Conservation (phyloP, 148 eudicot species). For the Rhododendron molle region DNA sequence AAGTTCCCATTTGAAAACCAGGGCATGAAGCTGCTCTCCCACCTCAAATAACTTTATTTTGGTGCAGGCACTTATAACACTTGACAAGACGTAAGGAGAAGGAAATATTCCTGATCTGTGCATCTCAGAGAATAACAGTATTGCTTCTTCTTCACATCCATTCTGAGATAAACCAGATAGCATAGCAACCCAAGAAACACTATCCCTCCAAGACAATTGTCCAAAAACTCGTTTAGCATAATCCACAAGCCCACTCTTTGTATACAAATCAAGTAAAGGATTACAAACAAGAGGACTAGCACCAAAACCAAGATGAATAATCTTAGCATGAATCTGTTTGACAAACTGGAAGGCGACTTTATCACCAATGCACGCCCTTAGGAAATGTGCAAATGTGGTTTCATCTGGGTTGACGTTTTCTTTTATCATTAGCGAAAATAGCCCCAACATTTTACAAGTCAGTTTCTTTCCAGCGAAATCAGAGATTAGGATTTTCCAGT, state of each 20-base stretch:
- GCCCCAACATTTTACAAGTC: conserved; percentile 24
- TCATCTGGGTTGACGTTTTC: conserved; percentile 51
- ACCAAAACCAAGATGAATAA: conserved; percentile 49
- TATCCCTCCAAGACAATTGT: conserved; percentile 44
- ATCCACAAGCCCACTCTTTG: conserved; percentile 52
- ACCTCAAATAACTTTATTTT: conserved; percentile 46
- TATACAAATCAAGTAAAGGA: conserved; percentile 74
- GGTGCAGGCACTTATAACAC: conserved; percentile 79
- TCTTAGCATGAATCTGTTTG: conserved; percentile 58
- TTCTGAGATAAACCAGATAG: conserved; percentile 81
- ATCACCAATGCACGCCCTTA: conserved; percentile 47
- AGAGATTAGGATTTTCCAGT: conserved; percentile 31
- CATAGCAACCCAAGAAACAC: conserved; percentile 92
- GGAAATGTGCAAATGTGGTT: conserved; percentile 42
- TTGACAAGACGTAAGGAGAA: conserved; percentile 81
- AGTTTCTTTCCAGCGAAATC: conserved; percentile 9
- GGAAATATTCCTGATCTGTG: conserved; percentile 51
- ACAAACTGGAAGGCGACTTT: conserved; percentile 23
- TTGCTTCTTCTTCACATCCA: conserved; percentile 52
- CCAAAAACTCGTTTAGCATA: conserved; percentile 55
- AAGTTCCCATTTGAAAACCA: conserved; percentile 71
- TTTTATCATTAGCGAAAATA: conserved; percentile 42
- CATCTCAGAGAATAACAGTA: conserved; percentile 67
- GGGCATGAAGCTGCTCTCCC: conserved; percentile 80
- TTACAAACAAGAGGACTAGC: conserved; percentile 48